phyloP scores from a whole-genome alignment of 1,139 yeast species.

The Geotrichum siamense region DNA sequence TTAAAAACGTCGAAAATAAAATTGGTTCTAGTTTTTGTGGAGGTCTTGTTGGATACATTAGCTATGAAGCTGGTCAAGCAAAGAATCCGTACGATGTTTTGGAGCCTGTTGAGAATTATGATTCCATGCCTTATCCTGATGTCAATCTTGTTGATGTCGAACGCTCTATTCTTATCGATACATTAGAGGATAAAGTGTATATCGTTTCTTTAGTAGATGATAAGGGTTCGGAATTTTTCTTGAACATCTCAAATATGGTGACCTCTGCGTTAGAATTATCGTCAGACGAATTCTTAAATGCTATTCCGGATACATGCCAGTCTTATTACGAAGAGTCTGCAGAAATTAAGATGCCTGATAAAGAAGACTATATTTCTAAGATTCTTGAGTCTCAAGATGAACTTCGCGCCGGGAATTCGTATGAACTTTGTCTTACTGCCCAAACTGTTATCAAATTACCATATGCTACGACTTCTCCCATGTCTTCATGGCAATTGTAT shows the following conservation, averaged over 20 bases:
- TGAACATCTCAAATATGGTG: conserved; percentile 6
- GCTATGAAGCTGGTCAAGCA: conserved; percentile 55
- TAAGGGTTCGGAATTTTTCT: conserved; percentile 39
- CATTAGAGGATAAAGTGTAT: conserved; percentile 43
- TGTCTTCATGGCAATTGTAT: conserved; percentile 70
- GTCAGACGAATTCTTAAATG: conserved; percentile 1
- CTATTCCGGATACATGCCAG: conserved; percentile 21
- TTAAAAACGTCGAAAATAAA: conserved; percentile 21
- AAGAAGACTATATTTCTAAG: conserved; percentile 46
- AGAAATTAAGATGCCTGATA: conserved; percentile 46
- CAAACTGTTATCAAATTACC: conserved; percentile 53
- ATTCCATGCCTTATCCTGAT: conserved; percentile 45
- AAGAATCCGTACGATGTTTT: conserved; percentile 11
- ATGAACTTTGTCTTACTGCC: conserved; percentile 85
- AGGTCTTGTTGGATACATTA: conserved; percentile 76
- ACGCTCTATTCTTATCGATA: conserved; percentile 53
- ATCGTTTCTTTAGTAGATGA: conserved; percentile 45
- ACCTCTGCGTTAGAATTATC: conserved; percentile 3
- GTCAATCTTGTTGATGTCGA: conserved; percentile 68
- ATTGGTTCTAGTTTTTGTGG: conserved; percentile 68
- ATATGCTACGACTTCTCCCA: conserved; percentile 12
- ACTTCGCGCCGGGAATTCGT: conserved; percentile 79
- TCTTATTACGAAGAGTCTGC: conserved; percentile 15
- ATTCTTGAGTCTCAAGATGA: conserved; percentile 64
- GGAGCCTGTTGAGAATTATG: conserved; percentile 9